Evolutionary conservation across 1,284 basidiomycete species (phyloP).

Genomic region (Apiotrichum domesticum): DNA sequence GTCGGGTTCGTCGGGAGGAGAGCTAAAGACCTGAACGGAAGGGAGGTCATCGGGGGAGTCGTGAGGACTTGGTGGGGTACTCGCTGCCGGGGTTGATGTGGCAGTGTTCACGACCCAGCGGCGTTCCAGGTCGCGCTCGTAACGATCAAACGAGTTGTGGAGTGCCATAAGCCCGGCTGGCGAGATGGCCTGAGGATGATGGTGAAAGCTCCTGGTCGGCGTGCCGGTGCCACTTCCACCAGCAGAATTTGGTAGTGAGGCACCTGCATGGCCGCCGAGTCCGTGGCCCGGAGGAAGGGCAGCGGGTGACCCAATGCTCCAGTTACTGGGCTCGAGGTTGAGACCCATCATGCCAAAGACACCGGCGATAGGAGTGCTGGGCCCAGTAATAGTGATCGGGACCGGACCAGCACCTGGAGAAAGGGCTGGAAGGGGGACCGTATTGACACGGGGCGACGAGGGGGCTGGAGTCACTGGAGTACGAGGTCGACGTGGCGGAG

Average conservation of each 20-base stretch:
- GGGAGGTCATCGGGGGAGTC: background rate
- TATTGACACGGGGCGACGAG: background rate
- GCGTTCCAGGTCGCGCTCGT: background rate
- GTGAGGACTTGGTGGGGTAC: background rate
- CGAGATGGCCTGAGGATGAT: background rate
- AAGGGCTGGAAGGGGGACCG: background rate
- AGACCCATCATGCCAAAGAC: background rate
- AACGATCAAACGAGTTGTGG: background rate
- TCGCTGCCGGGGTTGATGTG: background rate
- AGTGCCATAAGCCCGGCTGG: background rate
- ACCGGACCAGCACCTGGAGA: background rate
- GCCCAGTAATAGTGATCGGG: slow-evolving; percentile 1
- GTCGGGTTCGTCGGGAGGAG: background rate
- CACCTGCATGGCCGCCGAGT: background rate
- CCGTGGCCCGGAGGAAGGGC: no score
- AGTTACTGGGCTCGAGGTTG: background rate
- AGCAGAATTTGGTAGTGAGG: background rate
- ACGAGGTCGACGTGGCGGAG: background rate
- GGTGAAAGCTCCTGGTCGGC: background rate
- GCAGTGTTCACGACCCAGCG: background rate
- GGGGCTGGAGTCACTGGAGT: background rate
- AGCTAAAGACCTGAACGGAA: no score
- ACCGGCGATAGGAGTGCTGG: background rate
- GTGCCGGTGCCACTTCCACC: background rate
- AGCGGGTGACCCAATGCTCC: background rate